phyloP scores from a whole-genome alignment of 352 stramenopile genomes.

The Blastocystis sp. region DNA sequence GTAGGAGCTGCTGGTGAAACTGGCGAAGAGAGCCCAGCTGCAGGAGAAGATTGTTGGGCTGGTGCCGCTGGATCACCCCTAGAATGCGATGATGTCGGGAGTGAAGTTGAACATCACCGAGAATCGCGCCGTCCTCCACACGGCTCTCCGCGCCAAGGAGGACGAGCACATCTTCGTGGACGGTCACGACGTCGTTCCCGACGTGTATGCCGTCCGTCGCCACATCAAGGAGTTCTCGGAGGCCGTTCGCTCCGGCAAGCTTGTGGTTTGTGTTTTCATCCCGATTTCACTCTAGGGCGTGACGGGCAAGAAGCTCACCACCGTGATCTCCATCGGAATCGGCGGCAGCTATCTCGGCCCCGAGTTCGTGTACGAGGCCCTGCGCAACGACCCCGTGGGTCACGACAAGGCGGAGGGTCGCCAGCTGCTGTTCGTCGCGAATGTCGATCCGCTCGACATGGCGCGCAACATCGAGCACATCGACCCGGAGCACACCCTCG shows the following conservation, averaged over 20 bases:
- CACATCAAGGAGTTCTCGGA: constrained; percentile 87
- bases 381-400: constrained; percentile 81
- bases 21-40: constrained; percentile 70
- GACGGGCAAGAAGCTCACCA: constrained; percentile 89
- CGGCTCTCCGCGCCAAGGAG: constrained; percentile 85
- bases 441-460: constrained; percentile 95
- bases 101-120: constrained; percentile 92
- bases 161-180: constrained; percentile 83
- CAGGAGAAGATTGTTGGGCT: constrained; percentile 68
- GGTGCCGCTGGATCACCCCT: constrained; percentile 65
- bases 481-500: constrained; percentile 88
- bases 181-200: constrained; percentile 87
- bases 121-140: constrained; percentile 89
- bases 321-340: constrained; percentile 92
- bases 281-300: constrained; percentile 74
- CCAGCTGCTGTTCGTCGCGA: constrained; percentile 90
- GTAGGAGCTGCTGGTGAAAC: constrained; percentile 65
- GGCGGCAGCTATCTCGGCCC: constrained; percentile 90
- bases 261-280: constrained; percentile 70
- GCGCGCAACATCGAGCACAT: constrained; percentile 82
- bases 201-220: constrained; percentile 90
- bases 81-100: constrained; percentile 84
- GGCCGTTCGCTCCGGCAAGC: constrained; percentile 81
- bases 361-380: constrained; percentile 91
- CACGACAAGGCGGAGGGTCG: constrained; percentile 81